Evolutionary conservation across 2,329 filamentous ascomycete species (phyloP), one percentile per base, ranked within the genome.

Genomic region (Hypoxylon sp.): DNA sequence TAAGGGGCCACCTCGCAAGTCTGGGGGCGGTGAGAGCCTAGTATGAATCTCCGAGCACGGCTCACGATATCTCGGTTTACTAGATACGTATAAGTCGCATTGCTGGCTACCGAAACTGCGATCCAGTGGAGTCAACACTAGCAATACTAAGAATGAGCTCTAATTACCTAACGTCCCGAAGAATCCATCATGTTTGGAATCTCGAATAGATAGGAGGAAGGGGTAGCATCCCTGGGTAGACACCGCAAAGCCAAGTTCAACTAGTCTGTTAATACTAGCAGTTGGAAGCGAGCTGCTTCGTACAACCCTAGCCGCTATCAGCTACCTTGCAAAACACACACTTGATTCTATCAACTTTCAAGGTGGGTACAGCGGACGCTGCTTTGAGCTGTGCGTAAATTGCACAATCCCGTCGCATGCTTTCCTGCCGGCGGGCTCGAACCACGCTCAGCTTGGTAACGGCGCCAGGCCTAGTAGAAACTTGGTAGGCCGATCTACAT

Each of bases 391-490:
- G 47, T 61, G 21, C 48, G 53, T 63, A 64, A 64, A 61, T 61
- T 54, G 63, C 60, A 67, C 23, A 63, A 69, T 63, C 53, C 60
- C 48, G 56, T 55, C 60, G 66, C 63, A 60, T 63, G 63, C 50
- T 67, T 64, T 43, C 61, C 53, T 64, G 67, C 67, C 53, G 63
- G 47, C 50, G 48, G 37, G 46, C 41, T 51, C 55, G 63, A 61
- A 53, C 48, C 56, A 67, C 56, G 63, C 27, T 43, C 63, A 61
- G 63, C 63, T 69, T 61, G 52, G 39, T 61, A 34, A 51, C 48
- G 45, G 48, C 41, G 32, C 46, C 32, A 61, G 57, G 41, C 55
- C 51, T 55, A 27, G 27, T 19, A 48, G 41, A 48, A 46, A 25
- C 50, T 60, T 46, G 29, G 51, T 34, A 63, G 29, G 29, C 29